A percentile compares a stretch with the other conserved stretches of the same genome.
These are phyloP conservation scores for Globisporangium middletonii DNA, from an alignment of 352 stramenopile genomes.

Conservation along the genomic window DNA sequence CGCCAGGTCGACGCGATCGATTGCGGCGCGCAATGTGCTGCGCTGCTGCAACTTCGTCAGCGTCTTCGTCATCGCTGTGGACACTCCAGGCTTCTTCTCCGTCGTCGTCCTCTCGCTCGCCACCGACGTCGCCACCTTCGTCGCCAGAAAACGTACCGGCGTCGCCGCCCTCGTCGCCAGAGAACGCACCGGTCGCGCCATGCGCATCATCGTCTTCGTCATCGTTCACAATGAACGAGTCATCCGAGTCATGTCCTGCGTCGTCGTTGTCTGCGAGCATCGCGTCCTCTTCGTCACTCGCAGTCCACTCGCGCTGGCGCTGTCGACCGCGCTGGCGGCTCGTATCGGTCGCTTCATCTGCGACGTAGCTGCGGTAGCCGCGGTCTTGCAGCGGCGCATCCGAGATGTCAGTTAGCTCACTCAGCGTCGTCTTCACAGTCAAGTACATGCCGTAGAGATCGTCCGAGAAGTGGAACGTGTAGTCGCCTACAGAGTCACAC, in stretches of 20 bases:
- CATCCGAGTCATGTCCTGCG: slow-evolving; percentile 27
- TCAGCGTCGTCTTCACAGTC: slow-evolving; percentile 43
- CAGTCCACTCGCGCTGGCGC: slow-evolving; percentile 17
- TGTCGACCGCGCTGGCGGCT: slow-evolving; percentile 11
- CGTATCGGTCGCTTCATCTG: slow-evolving; percentile 21
- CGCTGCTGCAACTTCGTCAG: slow-evolving; percentile 18
- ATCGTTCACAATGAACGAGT: slow-evolving; percentile 67
- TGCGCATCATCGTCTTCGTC: slow-evolving; percentile 27
- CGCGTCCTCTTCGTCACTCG: slow-evolving; percentile 31
- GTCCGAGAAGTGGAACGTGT: slow-evolving; percentile 66
- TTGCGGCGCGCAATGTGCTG: not conserved
- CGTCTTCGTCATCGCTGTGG: slow-evolving; percentile 30
- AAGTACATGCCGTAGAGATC: slow-evolving; percentile 53
- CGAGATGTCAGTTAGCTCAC: slow-evolving; percentile 35
- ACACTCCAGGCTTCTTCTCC: not conserved
- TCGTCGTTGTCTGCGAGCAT: slow-evolving; percentile 25
- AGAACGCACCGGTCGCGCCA: slow-evolving; percentile 20
- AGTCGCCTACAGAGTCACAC: slow-evolving; percentile 33
- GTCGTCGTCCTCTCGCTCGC: slow-evolving; percentile 21
- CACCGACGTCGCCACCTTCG: slow-evolving; percentile 25
- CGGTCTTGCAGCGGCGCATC: slow-evolving; percentile 27
- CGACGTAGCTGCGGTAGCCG: slow-evolving; percentile 21
- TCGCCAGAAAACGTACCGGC: too few species aligned
- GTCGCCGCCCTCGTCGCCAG: slow-evolving; percentile 21
- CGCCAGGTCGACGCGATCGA: not conserved